Percentiles rank a stretch among this genome's conserved stretches.
These are phyloP conservation scores for Podila clonocystis DNA, from an alignment of 192 early-diverging fungal genomes.

Conservation along the genomic window DNA sequence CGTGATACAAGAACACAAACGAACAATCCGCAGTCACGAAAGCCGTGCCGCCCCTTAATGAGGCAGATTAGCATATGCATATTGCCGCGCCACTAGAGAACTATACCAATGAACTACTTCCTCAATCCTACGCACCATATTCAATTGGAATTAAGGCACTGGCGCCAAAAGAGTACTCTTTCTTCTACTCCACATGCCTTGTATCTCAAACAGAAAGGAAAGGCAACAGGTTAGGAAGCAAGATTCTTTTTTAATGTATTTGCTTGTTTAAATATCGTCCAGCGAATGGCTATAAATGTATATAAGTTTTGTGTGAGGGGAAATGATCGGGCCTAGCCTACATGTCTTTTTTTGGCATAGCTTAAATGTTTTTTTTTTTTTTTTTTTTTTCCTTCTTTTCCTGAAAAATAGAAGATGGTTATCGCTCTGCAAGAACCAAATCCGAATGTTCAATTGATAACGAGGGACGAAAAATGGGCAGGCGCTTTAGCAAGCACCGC, in stretches of 20 bases:
- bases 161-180: no score
- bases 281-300: neutral
- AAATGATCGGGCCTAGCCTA: neutral
- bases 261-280: neutral
- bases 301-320: neutral
- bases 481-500: constrained; percentile 39
- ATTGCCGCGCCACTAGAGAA: no score
- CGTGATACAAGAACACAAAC: no score
- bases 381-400: neutral
- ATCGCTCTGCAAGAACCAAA: neutral
- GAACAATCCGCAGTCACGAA: neutral
- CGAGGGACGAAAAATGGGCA: neutral
- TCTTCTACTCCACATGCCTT: no score
- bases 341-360: constrained; percentile 2
- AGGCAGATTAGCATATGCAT: no score
- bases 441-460: neutral
- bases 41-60: neutral
- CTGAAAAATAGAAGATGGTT: neutral
- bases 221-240: no score
- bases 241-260: no score
- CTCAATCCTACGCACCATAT: no score
- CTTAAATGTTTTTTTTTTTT: constrained; percentile 8
- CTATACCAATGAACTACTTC: no score
- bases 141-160: no score
- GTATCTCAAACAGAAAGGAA: no score